Percentiles rank a stretch among this genome's conserved stretches.
Conservation (phyloP, 2,329 filamentous ascomycete species). For the Sordariomycetes sp. region DNA sequence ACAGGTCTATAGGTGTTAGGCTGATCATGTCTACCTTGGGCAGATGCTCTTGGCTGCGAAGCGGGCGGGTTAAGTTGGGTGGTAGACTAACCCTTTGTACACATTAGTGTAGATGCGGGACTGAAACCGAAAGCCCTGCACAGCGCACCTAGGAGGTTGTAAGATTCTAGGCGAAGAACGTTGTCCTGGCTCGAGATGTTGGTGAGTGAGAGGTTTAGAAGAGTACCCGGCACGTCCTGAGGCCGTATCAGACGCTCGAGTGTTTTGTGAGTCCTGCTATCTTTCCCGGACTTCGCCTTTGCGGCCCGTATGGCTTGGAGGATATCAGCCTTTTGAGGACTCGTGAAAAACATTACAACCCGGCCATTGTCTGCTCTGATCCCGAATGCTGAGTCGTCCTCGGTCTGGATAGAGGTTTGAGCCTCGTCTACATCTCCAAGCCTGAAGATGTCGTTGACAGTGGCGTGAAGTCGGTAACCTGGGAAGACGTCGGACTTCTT, state of each 20-base stretch:
- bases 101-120: slow-evolving; percentile 46
- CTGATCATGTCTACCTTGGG: not conserved
- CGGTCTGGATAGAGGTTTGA: slow-evolving; percentile 47
- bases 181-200: slow-evolving; percentile 52
- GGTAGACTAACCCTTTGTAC: slow-evolving; percentile 38
- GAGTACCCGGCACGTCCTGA: slow-evolving; percentile 57
- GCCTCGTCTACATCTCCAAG: slow-evolving; percentile 56
- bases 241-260: slow-evolving; percentile 53
- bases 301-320: slow-evolving; percentile 49
- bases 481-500: slow-evolving; percentile 58
- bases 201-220: slow-evolving; percentile 53
- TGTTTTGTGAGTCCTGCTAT: slow-evolving; percentile 44
- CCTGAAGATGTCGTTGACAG: slow-evolving; percentile 58
- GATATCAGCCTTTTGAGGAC: slow-evolving; percentile 48
- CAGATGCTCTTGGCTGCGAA: not conserved
- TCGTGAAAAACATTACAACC: slow-evolving; percentile 61
- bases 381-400: slow-evolving; percentile 55
- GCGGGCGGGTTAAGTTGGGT: not conserved
- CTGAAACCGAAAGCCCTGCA: slow-evolving; percentile 57
- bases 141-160: slow-evolving; percentile 53
- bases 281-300: slow-evolving; percentile 52
- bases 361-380: slow-evolving; percentile 55
- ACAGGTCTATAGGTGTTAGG: slow-evolving; percentile 31
- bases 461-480: slow-evolving; percentile 45
- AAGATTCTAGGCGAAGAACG: slow-evolving; percentile 47